phyloP scores from a whole-genome alignment of 495 filamentous ascomycete genomes.

The Poronia punctata region DNA sequence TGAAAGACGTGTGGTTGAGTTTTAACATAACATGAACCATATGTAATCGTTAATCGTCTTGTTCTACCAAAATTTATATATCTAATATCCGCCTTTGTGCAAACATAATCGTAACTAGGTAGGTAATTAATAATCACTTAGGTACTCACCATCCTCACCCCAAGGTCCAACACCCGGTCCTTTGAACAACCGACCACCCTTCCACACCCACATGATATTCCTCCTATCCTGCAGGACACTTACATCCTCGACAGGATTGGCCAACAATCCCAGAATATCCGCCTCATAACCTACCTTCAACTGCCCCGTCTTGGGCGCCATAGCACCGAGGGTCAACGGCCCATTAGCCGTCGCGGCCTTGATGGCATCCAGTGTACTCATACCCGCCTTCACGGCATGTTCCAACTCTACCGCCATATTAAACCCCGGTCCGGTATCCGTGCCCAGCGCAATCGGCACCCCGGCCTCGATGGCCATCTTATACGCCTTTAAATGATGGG shows the following conservation, averaged over 20 bases:
- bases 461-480: slow-evolving; percentile 37
- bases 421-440: slow-evolving; percentile 36
- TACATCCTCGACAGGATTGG: slow-evolving; percentile 42
- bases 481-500: slow-evolving; percentile 28
- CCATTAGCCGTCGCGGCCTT: slow-evolving; percentile 47
- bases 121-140: background rate
- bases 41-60: background rate
- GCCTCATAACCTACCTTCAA: slow-evolving; percentile 42
- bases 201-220: slow-evolving; percentile 43
- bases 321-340: slow-evolving; percentile 34
- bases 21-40: slow-evolving; percentile 16
- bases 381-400: slow-evolving; percentile 42
- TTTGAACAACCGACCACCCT: slow-evolving; percentile 37
- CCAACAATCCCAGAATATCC: slow-evolving; percentile 39
- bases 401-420: slow-evolving; percentile 43
- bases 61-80: background rate
- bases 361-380: slow-evolving; percentile 46
- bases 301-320: slow-evolving; percentile 43
- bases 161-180: slow-evolving; percentile 31
- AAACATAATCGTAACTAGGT: too few relatives aligned
- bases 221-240: slow-evolving; percentile 32
- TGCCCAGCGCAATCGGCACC: slow-evolving; percentile 36
- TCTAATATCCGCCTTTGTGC: too few relatives aligned
- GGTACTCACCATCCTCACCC: slow-evolving; percentile 21
- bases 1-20: slow-evolving; percentile 39